These are phyloP conservation scores for Suillus discolor DNA, from an alignment of 768 basidiomycete genomes.

Conservation along the genomic window DNA sequence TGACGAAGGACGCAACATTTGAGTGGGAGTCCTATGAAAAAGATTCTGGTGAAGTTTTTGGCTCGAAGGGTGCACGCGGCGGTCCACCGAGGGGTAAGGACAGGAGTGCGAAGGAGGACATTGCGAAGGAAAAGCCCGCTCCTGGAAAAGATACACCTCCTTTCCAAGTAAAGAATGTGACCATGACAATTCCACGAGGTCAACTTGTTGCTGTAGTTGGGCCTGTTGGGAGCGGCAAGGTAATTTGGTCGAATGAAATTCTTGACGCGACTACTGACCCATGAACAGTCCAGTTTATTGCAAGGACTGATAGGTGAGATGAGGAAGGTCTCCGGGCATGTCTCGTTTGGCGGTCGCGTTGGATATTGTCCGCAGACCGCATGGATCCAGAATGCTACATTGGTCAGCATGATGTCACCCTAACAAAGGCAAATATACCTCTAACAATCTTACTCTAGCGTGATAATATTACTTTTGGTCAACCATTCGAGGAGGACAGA, in stretches of 20 bases:
- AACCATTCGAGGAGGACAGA: slow-evolving; percentile 59
- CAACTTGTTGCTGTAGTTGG: slow-evolving; percentile 65
- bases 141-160: slow-evolving; percentile 6
- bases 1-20: slow-evolving; percentile 57
- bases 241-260: slow-evolving; percentile 18
- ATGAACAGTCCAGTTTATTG: slow-evolving; percentile 50
- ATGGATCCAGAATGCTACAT: slow-evolving; percentile 74
- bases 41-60: slow-evolving; percentile 8
- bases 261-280: not conserved
- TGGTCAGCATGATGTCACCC: slow-evolving; percentile 37
- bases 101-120: slow-evolving; percentile 9
- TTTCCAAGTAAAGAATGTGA: slow-evolving; percentile 55
- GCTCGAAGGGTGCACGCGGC: slow-evolving; percentile 7
- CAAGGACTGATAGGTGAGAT: slow-evolving; percentile 75
- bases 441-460: slow-evolving; percentile 37
- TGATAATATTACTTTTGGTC: slow-evolving; percentile 71
- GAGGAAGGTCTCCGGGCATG: slow-evolving; percentile 51
- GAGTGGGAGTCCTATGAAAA: slow-evolving; percentile 55
- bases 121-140: slow-evolving; percentile 17
- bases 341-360: slow-evolving; percentile 62
- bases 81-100: slow-evolving; percentile 1
- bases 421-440: not conserved
- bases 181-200: slow-evolving; percentile 57
- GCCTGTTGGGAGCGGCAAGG: slow-evolving; percentile 69
- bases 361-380: slow-evolving; percentile 75